Conservation (phyloP, 2,329 filamentous ascomycete genomes). For the Colletotrichum australisinense region DNA sequence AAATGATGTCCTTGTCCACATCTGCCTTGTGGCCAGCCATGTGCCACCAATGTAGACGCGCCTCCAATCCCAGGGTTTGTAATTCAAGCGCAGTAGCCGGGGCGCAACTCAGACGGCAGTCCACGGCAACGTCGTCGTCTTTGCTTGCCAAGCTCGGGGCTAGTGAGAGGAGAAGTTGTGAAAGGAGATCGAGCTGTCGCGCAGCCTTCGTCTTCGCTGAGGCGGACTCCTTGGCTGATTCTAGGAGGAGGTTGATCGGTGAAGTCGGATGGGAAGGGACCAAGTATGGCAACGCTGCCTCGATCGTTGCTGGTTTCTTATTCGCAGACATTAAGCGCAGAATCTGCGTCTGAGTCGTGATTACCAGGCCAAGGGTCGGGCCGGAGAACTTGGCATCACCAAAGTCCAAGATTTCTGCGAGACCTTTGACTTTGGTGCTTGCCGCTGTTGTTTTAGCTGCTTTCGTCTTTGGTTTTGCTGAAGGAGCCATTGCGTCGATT, state of each 20-base stretch:
- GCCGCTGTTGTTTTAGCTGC: constrained; percentile 1
- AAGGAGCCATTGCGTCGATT: constrained; percentile 55
- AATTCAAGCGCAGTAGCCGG: constrained; percentile 71
- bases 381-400: constrained; percentile 54
- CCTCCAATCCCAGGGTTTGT: constrained; percentile 71
- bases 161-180: constrained; percentile 73
- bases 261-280: constrained; percentile 64
- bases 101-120: constrained; percentile 64
- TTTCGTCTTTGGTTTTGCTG: constrained; percentile 16
- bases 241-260: constrained; percentile 66
- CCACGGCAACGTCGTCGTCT: constrained; percentile 67
- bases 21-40: constrained; percentile 70
- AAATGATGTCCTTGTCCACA: constrained; percentile 72
- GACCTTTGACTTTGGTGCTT: constrained; percentile 47
- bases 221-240: constrained; percentile 54
- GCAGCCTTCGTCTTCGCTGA: constrained; percentile 67
- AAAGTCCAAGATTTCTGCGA: constrained; percentile 74
- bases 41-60: constrained; percentile 74
- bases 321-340: constrained; percentile 71
- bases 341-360: constrained; percentile 72
- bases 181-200: constrained; percentile 74
- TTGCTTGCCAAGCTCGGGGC: constrained; percentile 74
- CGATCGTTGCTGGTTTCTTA: constrained; percentile 69
- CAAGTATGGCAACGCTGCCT: constrained; percentile 67
- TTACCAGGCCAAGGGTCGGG: constrained; percentile 64